Evolutionary conservation across 164 flowering plant genomes (phyloP), one percentile per base, ranked within the genome.

Genomic region (Protea cynaroides): DNA sequence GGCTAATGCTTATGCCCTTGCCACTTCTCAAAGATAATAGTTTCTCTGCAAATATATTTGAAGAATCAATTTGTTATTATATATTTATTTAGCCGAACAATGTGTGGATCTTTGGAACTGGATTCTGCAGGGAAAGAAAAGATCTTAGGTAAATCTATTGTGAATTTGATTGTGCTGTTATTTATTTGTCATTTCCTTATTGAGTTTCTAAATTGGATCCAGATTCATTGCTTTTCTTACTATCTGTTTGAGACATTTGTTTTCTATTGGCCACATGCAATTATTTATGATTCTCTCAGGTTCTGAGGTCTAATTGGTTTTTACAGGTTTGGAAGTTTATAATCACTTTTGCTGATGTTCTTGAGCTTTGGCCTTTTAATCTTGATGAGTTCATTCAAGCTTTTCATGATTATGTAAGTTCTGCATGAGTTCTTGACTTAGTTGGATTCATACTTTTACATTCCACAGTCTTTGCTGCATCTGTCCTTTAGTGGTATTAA

Each of bases 311-410:
- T 58, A 25, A 12, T 62, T 62, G 19, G 44, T 5, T 24, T 62
- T 62, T 72, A 64, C 65, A 91, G 97, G 97, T 86, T 40, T 93
- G 96, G 96, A 87, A 82, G 73, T 93, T 93, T 74, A 74, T 88
- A 46, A 83, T 90, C 57, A 84, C 94, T 25, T 93, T 93, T 72
- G 79, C 94, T n/a, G 98, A 93, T 75, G 86, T 90, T 68, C 92
- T 93, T 68, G 87, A 83, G 23, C 80, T 93, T 18, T 89, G 97
- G 98, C 96, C 98, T 12, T 93, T 89, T 71, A 90, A 96, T 15
- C 75, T 93, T 52, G 97, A 93, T 79, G 98, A 93, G 78, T 86
- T 93, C 71, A 81, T 85, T 69, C 96, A 89, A 78, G 92, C 94
- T 56, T 84, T 93, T 64, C 98, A 93, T 79, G 97, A 89, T 72